These are phyloP conservation scores for Beta lomatogona DNA, from an alignment of 179 eudicot genomes.

Conservation along the genomic window DNA sequence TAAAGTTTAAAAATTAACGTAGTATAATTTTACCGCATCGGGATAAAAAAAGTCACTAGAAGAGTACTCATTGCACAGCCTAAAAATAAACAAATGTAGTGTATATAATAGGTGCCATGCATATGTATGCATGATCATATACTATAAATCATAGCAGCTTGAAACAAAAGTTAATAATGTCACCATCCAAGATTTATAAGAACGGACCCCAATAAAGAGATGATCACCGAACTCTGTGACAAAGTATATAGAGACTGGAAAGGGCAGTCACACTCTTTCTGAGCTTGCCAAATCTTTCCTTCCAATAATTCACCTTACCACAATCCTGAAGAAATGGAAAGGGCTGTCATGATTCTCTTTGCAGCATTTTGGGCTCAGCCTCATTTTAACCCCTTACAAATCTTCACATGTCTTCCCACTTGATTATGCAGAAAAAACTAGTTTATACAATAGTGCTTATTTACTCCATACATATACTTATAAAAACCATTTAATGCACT, in stretches of 20 bases:
- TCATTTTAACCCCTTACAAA: conserved; percentile 16
- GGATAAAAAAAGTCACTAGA: too few species aligned
- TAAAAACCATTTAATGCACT: conserved; percentile 33
- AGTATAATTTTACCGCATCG: too few species aligned
- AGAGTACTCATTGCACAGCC: too few species aligned
- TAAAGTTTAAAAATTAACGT: too few species aligned
- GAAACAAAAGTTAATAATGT: not conserved
- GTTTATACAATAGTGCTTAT: not conserved
- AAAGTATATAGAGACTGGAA: conserved; percentile 3
- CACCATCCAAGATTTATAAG: conserved; percentile 1
- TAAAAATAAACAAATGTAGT: too few species aligned
- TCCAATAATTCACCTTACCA: conserved; percentile 34
- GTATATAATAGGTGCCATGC: too few species aligned
- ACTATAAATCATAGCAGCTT: not conserved
- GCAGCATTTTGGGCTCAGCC: conserved; percentile 10
- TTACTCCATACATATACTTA: conserved; percentile 2
- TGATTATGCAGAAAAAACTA: conserved; percentile 20
- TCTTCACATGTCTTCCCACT: conserved; percentile 34
- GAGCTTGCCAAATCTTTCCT: conserved; percentile 21
- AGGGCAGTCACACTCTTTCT: conserved; percentile 24
- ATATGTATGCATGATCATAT: too few species aligned
- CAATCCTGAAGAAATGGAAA: conserved; percentile 22
- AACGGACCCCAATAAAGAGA: not conserved
- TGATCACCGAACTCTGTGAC: conserved; percentile 3
- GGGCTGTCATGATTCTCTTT: conserved; percentile 18